A percentile compares a stretch with the other conserved stretches of the same genome.
Evolutionary conservation across 768 basidiomycete species (phyloP).

Genomic region (Xerocomellus dryophilus): DNA sequence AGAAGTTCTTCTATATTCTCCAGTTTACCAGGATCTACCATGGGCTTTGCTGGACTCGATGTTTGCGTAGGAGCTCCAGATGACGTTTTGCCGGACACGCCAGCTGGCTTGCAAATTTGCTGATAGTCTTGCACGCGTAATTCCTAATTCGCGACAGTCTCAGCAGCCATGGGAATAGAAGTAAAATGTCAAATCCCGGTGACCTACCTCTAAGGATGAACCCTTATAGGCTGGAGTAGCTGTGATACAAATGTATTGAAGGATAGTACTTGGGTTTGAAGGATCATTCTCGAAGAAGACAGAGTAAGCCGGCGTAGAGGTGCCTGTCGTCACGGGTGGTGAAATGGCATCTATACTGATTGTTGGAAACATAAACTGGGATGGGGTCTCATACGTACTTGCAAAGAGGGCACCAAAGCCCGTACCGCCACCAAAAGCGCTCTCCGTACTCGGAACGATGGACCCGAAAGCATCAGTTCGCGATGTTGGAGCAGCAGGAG

Average conservation of each 20-base stretch:
- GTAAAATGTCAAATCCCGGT: conserved; percentile 2
- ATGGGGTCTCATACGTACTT: conserved; percentile 14
- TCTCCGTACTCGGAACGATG: conserved; percentile 26
- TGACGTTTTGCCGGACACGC: conserved; percentile 52
- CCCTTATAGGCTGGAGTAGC: conserved; percentile 78
- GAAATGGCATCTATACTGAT: conserved; percentile 36
- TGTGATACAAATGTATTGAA: conserved; percentile 78
- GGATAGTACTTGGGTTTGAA: conserved; percentile 37
- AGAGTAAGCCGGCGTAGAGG: conserved; percentile 59
- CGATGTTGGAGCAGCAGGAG: conserved; percentile 29
- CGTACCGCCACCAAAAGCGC: conserved; percentile 48
- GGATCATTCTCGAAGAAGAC: conserved; percentile 64
- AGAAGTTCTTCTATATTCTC: conserved; percentile 22
- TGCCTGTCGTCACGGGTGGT: conserved; percentile 63
- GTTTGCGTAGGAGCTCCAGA: conserved; percentile 24
- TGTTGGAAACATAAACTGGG: conserved; percentile 15
- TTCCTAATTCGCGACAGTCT: conserved; percentile 47
- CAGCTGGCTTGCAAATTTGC: conserved; percentile 68
- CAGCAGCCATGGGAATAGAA: background rate
- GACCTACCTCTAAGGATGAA: conserved; percentile 67
- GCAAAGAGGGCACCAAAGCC: conserved; percentile 44
- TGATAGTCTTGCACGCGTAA: conserved; percentile 71
- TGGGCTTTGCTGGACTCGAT: conserved; percentile 5
- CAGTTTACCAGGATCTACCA: conserved; percentile 1
- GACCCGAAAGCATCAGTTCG: conserved; percentile 36